A percentile compares a stretch with the other conserved stretches of the same genome.
Conservation (phyloP, 1,284 basidiomycete species). For the Fistulinella cinereoalba region DNA sequence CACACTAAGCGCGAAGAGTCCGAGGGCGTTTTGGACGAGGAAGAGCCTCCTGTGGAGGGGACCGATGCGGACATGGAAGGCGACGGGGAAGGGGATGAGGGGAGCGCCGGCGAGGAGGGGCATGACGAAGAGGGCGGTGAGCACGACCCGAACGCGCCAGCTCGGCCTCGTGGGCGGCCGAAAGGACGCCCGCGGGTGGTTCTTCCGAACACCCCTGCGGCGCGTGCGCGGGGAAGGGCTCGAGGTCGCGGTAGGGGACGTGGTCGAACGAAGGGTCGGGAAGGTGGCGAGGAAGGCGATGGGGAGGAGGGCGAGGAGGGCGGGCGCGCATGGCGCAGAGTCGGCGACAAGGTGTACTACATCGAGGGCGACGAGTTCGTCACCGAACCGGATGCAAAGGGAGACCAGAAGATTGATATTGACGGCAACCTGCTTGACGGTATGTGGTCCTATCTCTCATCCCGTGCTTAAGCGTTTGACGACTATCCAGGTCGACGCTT, state of each 20-base stretch:
- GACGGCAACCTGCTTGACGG: slow-evolving; percentile 85
- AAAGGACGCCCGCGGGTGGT: slow-evolving; percentile 31
- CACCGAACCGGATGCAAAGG: slow-evolving; percentile 81
- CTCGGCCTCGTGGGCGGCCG: slow-evolving; percentile 33
- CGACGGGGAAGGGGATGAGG: slow-evolving; percentile 32
- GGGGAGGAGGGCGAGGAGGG: slow-evolving; percentile 46
- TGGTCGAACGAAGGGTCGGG: slow-evolving; percentile 39
- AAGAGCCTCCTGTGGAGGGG: slow-evolving; percentile 31
- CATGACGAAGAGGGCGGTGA: slow-evolving; percentile 28
- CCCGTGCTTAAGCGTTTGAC: slow-evolving; percentile 3
- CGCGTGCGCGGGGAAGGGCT: slow-evolving; percentile 27
- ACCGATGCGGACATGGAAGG: slow-evolving; percentile 35
- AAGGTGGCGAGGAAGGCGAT: slow-evolving; percentile 48
- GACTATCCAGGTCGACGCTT: slow-evolving; percentile 68
- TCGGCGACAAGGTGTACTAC: slow-evolving; percentile 74
- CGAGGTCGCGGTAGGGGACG: slow-evolving; percentile 36
- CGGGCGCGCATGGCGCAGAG: slow-evolving; percentile 66
- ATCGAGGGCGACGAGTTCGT: slow-evolving; percentile 89
- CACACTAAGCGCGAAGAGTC: slow-evolving; percentile 35
- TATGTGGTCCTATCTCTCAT: slow-evolving; percentile 36
- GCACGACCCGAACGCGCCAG: slow-evolving; percentile 14
- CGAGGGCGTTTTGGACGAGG: slow-evolving; percentile 32
- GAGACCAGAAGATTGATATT: slow-evolving; percentile 88
- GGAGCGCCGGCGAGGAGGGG: slow-evolving; percentile 19
- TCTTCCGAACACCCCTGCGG: slow-evolving; percentile 21